Evolutionary conservation across 2,329 filamentous ascomycete genomes (phyloP), one percentile per base, ranked within the genome.

Genomic region (Dactylellina leptospora): DNA sequence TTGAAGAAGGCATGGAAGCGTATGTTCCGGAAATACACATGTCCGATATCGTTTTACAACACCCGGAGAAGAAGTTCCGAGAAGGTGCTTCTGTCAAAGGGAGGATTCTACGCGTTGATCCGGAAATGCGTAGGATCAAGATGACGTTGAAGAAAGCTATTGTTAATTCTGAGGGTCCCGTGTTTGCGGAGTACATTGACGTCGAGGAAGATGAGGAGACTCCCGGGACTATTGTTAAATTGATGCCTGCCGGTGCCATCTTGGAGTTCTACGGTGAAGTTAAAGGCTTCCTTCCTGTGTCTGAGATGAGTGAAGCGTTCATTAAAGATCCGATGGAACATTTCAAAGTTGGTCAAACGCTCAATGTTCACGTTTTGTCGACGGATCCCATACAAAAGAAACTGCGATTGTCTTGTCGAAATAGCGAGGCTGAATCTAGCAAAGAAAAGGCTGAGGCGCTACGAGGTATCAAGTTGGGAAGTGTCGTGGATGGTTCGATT

Each of bases 261-360:
- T 90, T 99, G 58, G 92, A 96, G 78, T 99, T 97, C 80, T 99
- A 96, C 77, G 92, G 92, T 16, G 81, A 84, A 6, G 83, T 99
- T 18, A 87, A 87, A 75, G 96, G 90, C 6, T 99, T 96, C 82
- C 84, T 99, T 60, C 95, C 95, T 1, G 88, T 96, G 0, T 91
- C 91, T 0, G 93, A 99, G 80, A 99, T 99, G 95, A 97, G 95
- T 79, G 95, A 99, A 79, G 92, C 93, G 9, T 97, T 90, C 78
- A 97, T 99, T 77, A 86, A 90, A 75, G 90, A 97, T 77, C 92
- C 95, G 3, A 87, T 86, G 47, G 88, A 96, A 77, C 93, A 97
- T 80, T 99, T 99, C 82, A 88, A 89, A 33, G 81, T 88, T 44
- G 96, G 95, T 0, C 95, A 99, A 79, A 93, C 96, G 1, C 89